Base-by-base conservation (phyloP, 306 rosid species). In the Sophora flavescens region DNA sequence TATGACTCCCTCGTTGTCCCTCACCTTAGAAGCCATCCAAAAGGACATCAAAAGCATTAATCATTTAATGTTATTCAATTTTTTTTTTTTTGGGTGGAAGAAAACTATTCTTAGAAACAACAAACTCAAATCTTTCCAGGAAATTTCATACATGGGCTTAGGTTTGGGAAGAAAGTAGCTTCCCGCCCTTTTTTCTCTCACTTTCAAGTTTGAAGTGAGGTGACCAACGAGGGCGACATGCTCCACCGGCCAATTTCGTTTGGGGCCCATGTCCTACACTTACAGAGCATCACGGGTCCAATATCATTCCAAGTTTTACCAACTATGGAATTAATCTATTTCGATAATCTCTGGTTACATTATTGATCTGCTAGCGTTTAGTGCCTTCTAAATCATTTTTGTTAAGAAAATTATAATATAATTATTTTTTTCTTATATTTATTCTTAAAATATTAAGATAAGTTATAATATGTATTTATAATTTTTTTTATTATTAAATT, bases 131-230 rank as follows among this genome's bases (percentile, higher is more conserved):
- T 50, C 45, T 61, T 80, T 71, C 30, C 10, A 15, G 48, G 78
- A 82, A 84, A 70, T 67, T 74, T 74, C 75, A 48, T n/a, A 48
- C 53, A 67, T 75, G 56, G 81, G 65, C 51, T 54, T 16, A 62
- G 65, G 33, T 69, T 58, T 63, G 41, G 58, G 42, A 67, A 10
- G 56, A 13, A 41, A n/a, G 11, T 22, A 64, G 17, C 16, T 35
- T 10, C 9, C 53, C 75, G 71, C 70, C n/a, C 51, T 77, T n/a
- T 77, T n/a, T 3, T 70, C 39, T 36, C 62, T 33, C 57, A 45
- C 54, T 65, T 17, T 79, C 50, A 13, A 32, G 61, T 35, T 61
- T 61, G n/a, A 63, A 75, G 38, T 63, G 62, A 12, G 41, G 72
- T 63, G 87, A 70, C 41, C 39, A 77, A 57, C 52, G 75, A 72